phyloP scores from a whole-genome alignment of 257 asterid genomes.

The Solanum chilense region DNA sequence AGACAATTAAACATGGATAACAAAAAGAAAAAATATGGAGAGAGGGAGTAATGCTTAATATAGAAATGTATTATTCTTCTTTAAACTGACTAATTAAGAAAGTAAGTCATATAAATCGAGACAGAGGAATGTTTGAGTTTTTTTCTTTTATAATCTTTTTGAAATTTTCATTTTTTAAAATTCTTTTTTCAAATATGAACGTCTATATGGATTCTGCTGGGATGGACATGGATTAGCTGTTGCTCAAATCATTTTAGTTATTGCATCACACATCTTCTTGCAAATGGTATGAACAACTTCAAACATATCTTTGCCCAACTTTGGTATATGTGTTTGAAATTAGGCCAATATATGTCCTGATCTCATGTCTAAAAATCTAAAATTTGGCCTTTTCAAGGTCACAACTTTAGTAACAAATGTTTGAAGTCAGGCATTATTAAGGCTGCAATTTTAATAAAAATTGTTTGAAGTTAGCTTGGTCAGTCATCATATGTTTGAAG shows the following conservation, averaged over 20 bases:
- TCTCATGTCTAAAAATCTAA: neutral
- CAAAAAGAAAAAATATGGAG: too few relatives aligned
- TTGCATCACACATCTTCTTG: neutral
- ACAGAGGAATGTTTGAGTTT: neutral
- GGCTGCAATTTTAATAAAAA: neutral
- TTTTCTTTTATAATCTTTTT: neutral
- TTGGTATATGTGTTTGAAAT: neutral
- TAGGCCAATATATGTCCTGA: neutral
- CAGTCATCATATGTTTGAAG: too few relatives aligned
- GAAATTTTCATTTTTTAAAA: too few relatives aligned
- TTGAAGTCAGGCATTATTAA: neutral
- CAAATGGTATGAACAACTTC: neutral
- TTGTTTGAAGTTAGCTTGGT: neutral
- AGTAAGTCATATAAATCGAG: too few relatives aligned
- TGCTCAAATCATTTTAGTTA: neutral
- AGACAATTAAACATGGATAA: too few relatives aligned
- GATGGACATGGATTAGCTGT: neutral
- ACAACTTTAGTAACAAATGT: neutral
- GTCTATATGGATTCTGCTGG: too few relatives aligned
- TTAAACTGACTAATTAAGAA: rapidly evolving
- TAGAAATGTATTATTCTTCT: rapidly evolving
- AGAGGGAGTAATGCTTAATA: too few relatives aligned
- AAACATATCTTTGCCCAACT: neutral
- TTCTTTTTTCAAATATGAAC: too few relatives aligned
- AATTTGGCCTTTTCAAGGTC: neutral